A percentile compares a stretch with the other conserved stretches of the same genome.
Conservation (phyloP, 2,329 filamentous ascomycete species). For the Fusarium papillatum region DNA sequence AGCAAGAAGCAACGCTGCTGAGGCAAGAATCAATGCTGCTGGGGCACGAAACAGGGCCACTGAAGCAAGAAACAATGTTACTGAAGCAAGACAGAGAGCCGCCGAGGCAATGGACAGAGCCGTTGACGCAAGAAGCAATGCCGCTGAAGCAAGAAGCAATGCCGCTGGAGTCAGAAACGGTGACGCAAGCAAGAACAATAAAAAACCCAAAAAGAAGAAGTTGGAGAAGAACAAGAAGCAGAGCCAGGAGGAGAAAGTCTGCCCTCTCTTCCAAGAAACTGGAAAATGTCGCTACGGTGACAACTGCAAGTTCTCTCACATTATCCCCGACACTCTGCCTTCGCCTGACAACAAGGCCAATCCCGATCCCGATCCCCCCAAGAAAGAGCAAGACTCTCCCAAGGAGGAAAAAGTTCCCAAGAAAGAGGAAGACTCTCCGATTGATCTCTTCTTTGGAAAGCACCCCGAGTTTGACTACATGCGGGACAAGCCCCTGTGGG, state of each 20-base stretch:
- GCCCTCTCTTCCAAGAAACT: neutral
- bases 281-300: neutral
- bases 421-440: neutral
- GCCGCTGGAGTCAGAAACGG: neutral
- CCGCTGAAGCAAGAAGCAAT: too few relatives aligned
- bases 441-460: conserved; percentile 23
- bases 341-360: neutral
- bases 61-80: too few relatives aligned
- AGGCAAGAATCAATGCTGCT: too few relatives aligned
- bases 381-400: neutral
- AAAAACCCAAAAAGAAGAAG: neutral
- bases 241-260: neutral
- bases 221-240: neutral
- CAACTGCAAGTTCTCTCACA: conserved; percentile 14
- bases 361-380: neutral
- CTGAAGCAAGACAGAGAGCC: too few relatives aligned
- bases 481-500: conserved; percentile 2
- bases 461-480: conserved; percentile 17
- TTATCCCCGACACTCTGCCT: neutral
- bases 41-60: too few relatives aligned
- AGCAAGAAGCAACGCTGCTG: too few relatives aligned
- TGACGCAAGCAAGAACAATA: neutral
- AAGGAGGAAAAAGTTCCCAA: neutral
- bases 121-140: too few relatives aligned
- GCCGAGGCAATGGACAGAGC: too few relatives aligned